Evolutionary conservation across 257 asterid species (phyloP).

Genomic region (Solanum ahanhuiri): DNA sequence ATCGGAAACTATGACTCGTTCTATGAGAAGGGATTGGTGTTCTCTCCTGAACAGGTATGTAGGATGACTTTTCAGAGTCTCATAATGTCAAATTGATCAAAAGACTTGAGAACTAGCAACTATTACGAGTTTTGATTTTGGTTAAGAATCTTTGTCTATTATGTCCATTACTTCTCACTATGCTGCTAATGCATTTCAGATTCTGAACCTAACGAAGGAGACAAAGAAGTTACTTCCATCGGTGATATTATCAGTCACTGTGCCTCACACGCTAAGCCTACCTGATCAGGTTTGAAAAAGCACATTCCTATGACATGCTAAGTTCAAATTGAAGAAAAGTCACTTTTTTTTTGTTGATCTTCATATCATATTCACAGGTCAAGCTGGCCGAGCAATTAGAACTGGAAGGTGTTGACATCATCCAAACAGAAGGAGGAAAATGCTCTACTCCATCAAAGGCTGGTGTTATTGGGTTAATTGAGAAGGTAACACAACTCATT

Average conservation of each 20-base stretch:
- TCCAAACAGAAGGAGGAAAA: slow-evolving; percentile 93
- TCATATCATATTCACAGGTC: slow-evolving; percentile 22
- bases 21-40: slow-evolving; percentile 63
- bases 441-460: slow-evolving; percentile 62
- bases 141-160: background rate
- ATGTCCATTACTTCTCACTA: background rate
- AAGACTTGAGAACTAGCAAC: background rate
- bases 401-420: slow-evolving; percentile 71
- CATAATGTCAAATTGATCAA: background rate
- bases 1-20: slow-evolving; percentile 87
- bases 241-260: slow-evolving; percentile 63
- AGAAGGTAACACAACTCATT: slow-evolving; percentile 38
- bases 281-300: slow-evolving; percentile 64
- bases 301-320: background rate
- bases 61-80: background rate
- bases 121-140: background rate
- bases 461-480: slow-evolving; percentile 77
- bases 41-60: slow-evolving; percentile 72
- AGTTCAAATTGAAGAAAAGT: background rate
- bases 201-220: slow-evolving; percentile 56
- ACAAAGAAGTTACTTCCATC: slow-evolving; percentile 65
- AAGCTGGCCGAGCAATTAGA: slow-evolving; percentile 76
- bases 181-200: slow-evolving; percentile 26
- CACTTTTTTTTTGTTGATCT: background rate
- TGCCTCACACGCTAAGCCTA: slow-evolving; percentile 84